Conservation (phyloP, 192 early-diverging fungal species). For the Coemansia brasiliensis region DNA sequence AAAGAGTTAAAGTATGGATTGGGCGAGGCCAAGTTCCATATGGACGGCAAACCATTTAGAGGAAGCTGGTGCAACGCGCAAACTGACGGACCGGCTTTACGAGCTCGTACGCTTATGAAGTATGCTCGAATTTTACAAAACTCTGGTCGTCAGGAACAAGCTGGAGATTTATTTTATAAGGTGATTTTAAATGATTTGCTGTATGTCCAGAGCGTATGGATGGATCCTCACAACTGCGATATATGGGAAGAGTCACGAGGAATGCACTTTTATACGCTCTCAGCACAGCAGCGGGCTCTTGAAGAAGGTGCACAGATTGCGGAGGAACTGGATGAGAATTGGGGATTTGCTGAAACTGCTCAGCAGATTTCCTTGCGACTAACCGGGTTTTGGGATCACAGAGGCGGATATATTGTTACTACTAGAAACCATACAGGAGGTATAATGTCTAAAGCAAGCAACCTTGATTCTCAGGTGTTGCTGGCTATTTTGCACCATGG, state of each 20-base stretch:
- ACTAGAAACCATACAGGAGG: constrained; percentile 51
- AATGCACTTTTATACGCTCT: constrained; percentile 67
- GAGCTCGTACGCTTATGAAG: constrained; percentile 25
- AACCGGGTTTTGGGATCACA: constrained; percentile 51
- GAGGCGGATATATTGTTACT: constrained; percentile 31
- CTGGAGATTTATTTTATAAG: background rate
- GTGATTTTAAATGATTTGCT: constrained; percentile 55
- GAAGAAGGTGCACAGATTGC: constrained; percentile 48
- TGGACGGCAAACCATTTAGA: constrained; percentile 58
- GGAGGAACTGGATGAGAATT: constrained; percentile 23
- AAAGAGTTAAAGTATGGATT: constrained; percentile 24
- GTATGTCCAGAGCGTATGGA: constrained; percentile 59
- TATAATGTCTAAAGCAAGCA: constrained; percentile 46
- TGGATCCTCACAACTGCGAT: constrained; percentile 54
- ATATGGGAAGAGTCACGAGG: constrained; percentile 81
- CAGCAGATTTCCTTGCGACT: constrained; percentile 29
- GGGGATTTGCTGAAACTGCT: constrained; percentile 27
- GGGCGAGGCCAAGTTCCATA: constrained; percentile 68
- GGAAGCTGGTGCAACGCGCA: constrained; percentile 65
- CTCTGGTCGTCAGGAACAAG: background rate
- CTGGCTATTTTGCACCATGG: constrained; percentile 59
- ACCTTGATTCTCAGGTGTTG: constrained; percentile 62
- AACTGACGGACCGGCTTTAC: constrained; percentile 66
- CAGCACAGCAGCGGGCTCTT: constrained; percentile 65
- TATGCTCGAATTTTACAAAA: constrained; percentile 1